phyloP scores from a whole-genome alignment of 441 rosid species.

The Gossypium schwendimanii region DNA sequence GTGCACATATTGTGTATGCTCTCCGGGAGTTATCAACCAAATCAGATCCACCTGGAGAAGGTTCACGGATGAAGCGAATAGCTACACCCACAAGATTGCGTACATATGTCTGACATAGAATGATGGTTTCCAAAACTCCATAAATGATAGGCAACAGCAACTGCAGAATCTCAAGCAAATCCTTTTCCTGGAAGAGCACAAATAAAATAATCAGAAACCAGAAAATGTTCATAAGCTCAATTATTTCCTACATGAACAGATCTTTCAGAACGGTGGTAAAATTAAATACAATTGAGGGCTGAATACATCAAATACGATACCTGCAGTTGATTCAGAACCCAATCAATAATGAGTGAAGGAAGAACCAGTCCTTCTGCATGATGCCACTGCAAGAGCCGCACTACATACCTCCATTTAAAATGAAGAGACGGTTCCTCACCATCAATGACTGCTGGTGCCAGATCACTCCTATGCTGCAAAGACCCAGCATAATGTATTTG shows the following conservation, averaged over 20 bases:
- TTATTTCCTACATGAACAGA: not conserved
- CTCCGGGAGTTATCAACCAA: conserved; percentile 92
- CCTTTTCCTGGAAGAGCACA: conserved; percentile 68
- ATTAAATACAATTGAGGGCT: not conserved
- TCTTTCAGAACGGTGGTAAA: not conserved
- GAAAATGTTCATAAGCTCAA: conserved; percentile 12
- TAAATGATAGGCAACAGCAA: conserved; percentile 82
- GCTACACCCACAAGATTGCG: conserved; percentile 66
- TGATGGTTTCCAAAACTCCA: conserved; percentile 81
- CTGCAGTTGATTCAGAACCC: conserved; percentile 91
- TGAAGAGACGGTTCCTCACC: conserved; percentile 83
- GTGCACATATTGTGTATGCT: conserved; percentile 82
- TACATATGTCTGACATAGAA: conserved; percentile 83
- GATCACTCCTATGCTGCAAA: conserved; percentile 49
- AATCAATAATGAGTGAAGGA: conserved; percentile 86
- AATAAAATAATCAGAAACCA: conserved; percentile 21
- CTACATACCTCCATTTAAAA: conserved; percentile 93
- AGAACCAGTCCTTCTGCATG: conserved; percentile 82
- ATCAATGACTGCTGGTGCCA: conserved; percentile 41
- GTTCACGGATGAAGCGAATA: conserved; percentile 72
- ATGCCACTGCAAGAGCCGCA: conserved; percentile 92
- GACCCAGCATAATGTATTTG: conserved; percentile 68
- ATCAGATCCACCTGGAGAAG: conserved; percentile 91
- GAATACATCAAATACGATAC: conserved; percentile 26
- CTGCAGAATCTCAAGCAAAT: conserved; percentile 73